A percentile compares a stretch with the other conserved stretches of the same genome.
These are phyloP conservation scores for Pholiota adiposa DNA, from an alignment of 1,284 basidiomycete genomes.

Conservation along the genomic window DNA sequence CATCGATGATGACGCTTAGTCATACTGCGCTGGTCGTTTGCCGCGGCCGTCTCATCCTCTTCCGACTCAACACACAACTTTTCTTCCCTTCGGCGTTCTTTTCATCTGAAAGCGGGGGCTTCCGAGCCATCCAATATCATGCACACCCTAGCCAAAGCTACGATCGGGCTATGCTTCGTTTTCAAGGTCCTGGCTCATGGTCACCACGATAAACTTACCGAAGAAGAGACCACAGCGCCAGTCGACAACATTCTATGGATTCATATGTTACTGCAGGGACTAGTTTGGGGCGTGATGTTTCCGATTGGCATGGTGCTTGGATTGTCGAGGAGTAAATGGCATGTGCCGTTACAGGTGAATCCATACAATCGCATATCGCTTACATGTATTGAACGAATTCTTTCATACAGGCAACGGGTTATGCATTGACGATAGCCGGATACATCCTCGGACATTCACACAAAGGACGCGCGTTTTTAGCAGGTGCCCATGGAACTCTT, in stretches of 20 bases:
- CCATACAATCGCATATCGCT: neutral
- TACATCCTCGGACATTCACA: constrained; percentile 85
- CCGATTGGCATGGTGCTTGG: constrained; percentile 90
- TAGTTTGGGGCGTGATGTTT: constrained; percentile 84
- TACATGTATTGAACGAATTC: constrained; percentile 15
- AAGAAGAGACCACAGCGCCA: constrained; percentile 70
- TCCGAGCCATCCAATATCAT: constrained; percentile 8
- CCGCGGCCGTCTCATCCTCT: neutral
- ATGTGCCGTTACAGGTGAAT: constrained; percentile 82
- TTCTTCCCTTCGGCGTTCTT: neutral
- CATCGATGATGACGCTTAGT: neutral
- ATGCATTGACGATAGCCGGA: constrained; percentile 72
- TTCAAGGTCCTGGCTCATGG: constrained; percentile 50
- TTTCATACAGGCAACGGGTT: constrained; percentile 58
- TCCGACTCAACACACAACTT: neutral
- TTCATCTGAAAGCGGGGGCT: constrained; percentile 1
- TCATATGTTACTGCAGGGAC: constrained; percentile 76
- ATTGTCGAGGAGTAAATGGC: constrained; percentile 79
- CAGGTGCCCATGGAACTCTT: constrained; percentile 72
- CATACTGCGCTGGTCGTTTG: neutral
- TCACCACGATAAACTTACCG: constrained; percentile 62
- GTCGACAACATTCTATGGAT: constrained; percentile 80
- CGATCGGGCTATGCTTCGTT: constrained; percentile 14
- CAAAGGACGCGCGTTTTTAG: constrained; percentile 72
- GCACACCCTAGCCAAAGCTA: constrained; percentile 3